phyloP scores from a whole-genome alignment of 2,329 filamentous ascomycete genomes.

The Sphaceloma murrayae region DNA sequence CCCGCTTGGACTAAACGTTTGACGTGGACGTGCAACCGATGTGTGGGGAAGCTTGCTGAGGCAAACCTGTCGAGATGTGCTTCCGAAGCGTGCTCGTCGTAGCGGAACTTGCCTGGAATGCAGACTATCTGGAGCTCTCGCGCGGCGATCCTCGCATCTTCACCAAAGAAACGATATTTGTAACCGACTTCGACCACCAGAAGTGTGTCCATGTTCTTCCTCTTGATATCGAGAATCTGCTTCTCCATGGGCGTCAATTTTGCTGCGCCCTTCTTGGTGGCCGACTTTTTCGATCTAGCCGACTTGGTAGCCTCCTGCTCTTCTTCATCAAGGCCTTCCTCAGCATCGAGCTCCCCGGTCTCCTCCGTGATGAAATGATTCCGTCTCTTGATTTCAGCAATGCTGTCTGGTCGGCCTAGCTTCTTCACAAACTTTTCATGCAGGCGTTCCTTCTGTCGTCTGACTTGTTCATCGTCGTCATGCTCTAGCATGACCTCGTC shows the following conservation, averaged over 20 bases:
- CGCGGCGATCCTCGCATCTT: conserved; percentile 80
- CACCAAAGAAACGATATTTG: conserved; percentile 95
- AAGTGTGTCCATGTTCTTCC: conserved; percentile 78
- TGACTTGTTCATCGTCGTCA: conserved; percentile 43
- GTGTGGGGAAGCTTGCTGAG: conserved; percentile 89
- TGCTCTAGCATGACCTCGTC: conserved; percentile 29
- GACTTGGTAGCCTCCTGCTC: conserved; percentile 41
- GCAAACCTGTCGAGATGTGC: conserved; percentile 87
- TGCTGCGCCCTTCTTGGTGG: conserved; percentile 59
- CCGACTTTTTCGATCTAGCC: conserved; percentile 38
- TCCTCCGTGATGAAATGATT: conserved; percentile 48
- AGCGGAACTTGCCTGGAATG: conserved; percentile 89
- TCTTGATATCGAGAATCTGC: conserved; percentile 89
- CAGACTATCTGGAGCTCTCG: conserved; percentile 92
- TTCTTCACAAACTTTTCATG: conserved; percentile 85
- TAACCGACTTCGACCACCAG: conserved; percentile 94
- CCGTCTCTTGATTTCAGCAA: conserved; percentile 55
- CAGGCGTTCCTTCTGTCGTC: conserved; percentile 56
- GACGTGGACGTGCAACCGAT: conserved; percentile 83
- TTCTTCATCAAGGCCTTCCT: conserved; percentile 49
- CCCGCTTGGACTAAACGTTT: conserved; percentile 87
- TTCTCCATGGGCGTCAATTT: conserved; percentile 93
- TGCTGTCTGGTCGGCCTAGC: conserved; percentile 74
- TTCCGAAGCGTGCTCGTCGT: conserved; percentile 88
- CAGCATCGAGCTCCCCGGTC: conserved; percentile 40